Evolutionary conservation across 2,329 filamentous ascomycete species (phyloP).

Genomic region (Seiridium unicorne): DNA sequence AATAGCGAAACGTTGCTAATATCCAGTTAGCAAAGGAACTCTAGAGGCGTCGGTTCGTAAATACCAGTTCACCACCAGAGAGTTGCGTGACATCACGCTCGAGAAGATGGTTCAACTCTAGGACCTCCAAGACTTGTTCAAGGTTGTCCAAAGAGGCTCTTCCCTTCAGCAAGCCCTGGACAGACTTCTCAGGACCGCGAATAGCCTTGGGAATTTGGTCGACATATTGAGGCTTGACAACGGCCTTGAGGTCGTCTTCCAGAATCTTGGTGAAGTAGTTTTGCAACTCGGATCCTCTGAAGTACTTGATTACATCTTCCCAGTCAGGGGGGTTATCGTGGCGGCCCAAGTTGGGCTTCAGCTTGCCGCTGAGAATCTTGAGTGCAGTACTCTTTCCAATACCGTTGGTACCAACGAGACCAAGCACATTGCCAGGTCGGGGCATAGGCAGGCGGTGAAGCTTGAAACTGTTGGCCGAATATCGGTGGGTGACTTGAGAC

Average conservation of each 20-base stretch:
- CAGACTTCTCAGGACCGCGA: conserved; percentile 75
- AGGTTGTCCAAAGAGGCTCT: conserved; percentile 76
- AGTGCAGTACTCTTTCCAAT: conserved; percentile 99
- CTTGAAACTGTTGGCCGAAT: conserved; percentile 99
- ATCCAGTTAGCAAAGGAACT: no score
- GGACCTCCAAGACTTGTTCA: conserved; percentile 75
- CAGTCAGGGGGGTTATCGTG: conserved; percentile 98
- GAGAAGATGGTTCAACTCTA: conserved; percentile 86
- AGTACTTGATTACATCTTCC: conserved; percentile 98
- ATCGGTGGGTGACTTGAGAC: conserved; percentile 95
- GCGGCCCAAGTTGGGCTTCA: conserved; percentile 95
- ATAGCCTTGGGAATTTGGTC: conserved; percentile 96
- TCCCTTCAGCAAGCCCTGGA: conserved; percentile 72
- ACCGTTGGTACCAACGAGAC: conserved; percentile 95
- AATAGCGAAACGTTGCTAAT: conserved; percentile 85
- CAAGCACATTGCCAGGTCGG: conserved; percentile 79
- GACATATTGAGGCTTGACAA: conserved; percentile 99
- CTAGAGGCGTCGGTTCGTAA: no score
- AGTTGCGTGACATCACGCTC: conserved; percentile 85
- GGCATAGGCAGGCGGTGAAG: conserved; percentile 95
- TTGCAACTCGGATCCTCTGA: conserved; percentile 95
- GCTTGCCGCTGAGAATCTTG: conserved; percentile 97
- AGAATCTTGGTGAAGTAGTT: conserved; percentile 99
- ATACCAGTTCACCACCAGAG: conserved; percentile 84
- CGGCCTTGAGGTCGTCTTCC: conserved; percentile 94